Evolutionary conservation across 2,329 filamentous ascomycete species (phyloP), one percentile per base, ranked within the genome.

Genomic region (Akanthomyces uredinophilus): DNA sequence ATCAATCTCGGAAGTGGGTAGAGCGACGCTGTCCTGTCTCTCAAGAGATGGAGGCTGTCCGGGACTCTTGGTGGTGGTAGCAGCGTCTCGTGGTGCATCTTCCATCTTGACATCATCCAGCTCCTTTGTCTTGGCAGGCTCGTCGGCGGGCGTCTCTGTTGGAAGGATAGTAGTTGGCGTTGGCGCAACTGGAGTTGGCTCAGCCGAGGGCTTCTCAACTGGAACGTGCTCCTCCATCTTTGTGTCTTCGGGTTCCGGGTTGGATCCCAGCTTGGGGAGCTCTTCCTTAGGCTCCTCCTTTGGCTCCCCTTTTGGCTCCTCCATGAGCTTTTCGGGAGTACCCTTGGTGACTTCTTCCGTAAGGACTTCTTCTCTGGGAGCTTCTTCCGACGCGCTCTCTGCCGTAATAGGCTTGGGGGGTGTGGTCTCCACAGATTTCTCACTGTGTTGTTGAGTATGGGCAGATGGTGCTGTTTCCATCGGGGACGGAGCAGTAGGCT

Each of bases 1-100:
- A 44, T 75, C 74, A 29, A 71, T 68, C 29, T 79, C 77, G 5
- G 69, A 74, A 22, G 65, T 66, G 5, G 72, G 68, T 1, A 64
- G 64, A n/a, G 62, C 65, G 10, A 69, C 69, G 29, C 22, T 53
- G 8, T 54, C 41, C 41, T 61, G 58, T 8, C 29, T 46, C 7
- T 55, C 53, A 6, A 43, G 55, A 39, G 61, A 35, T 8, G 61
- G 39, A 13, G n/a, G 39, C 20, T 35, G 46, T 7, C 35, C 47
- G 18, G 52, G 24, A 18, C 27, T 13, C 7, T 47, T 55, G 27
- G 32, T 16, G 27, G 27, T 8, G n/a, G 22, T 7, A 8, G 41
- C 14, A 32, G 61, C n/a, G 10, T 20, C 44, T 24, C 43, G 22
- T 11, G 62, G 44, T 11, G 52, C 62, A 35, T 64, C 62, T 39